phyloP scores from a whole-genome alignment of 768 basidiomycete genomes.

The Lactifluus subvellereus region DNA sequence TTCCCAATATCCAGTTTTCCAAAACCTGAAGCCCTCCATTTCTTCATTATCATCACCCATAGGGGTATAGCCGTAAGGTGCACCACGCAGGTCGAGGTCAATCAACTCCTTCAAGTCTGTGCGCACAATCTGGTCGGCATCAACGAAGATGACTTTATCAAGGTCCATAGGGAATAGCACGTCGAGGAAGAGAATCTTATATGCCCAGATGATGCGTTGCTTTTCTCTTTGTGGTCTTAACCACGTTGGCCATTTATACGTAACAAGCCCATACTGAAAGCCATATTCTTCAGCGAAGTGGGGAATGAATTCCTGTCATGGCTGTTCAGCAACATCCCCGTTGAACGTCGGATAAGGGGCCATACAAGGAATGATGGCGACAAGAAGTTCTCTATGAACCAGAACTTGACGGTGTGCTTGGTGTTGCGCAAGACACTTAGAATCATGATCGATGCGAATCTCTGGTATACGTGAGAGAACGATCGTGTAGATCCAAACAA shows the following conservation, averaged over 20 bases:
- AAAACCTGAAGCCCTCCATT: constrained; percentile 98
- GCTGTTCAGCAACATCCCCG: not conserved
- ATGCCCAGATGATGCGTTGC: constrained; percentile 98
- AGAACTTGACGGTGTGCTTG: constrained; percentile 93
- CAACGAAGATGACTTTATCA: constrained; percentile 98
- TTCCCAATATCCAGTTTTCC: constrained; percentile 97
- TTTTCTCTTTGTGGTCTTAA: constrained; percentile 96
- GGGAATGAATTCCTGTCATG: constrained; percentile 81
- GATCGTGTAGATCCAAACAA: not conserved
- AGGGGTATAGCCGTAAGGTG: constrained; percentile 93
- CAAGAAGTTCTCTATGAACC: constrained; percentile 99
- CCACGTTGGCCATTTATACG: constrained; percentile 99
- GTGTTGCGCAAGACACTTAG: constrained; percentile 93
- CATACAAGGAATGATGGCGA: constrained; percentile 92
- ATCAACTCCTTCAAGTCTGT: constrained; percentile 93
- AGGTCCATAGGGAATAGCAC: constrained; percentile 99
- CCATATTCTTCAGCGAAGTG: constrained; percentile 86
- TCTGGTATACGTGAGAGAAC: constrained; percentile 39
- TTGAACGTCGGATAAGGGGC: not conserved
- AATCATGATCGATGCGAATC: constrained; percentile 98
- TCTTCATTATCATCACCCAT: constrained; percentile 95
- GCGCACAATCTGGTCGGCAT: constrained; percentile 95
- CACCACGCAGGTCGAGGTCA: constrained; percentile 87
- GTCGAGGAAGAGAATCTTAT: constrained; percentile 98
- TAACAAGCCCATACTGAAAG: constrained; percentile 96